Conservation (phyloP, 2,329 filamentous ascomycete species). For the Alternaria ventricosa region DNA sequence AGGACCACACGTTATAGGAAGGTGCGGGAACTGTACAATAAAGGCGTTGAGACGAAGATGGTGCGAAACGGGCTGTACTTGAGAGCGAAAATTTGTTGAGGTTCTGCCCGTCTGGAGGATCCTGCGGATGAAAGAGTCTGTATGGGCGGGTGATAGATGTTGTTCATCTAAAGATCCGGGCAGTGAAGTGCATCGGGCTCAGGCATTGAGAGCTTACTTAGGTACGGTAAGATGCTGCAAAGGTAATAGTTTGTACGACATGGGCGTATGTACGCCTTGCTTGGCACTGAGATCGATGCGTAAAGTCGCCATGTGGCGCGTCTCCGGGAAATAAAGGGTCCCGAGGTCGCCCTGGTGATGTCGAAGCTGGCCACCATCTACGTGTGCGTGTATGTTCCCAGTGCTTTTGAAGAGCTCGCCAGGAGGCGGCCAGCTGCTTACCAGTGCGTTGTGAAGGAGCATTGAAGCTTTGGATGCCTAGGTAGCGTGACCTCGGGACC, state of each 20-base stretch:
- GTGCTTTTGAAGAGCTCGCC: background rate
- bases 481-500: background rate
- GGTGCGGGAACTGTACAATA: background rate
- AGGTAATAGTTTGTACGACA: background rate
- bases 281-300: background rate
- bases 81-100: background rate
- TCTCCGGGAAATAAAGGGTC: background rate
- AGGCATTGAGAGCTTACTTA: background rate
- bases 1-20: background rate
- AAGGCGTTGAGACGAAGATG: background rate
- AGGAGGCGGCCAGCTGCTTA: background rate
- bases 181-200: background rate
- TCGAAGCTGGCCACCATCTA: background rate
- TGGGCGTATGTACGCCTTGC: background rate
- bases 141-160: background rate
- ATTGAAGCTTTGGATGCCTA: background rate
- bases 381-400: background rate
- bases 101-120: background rate
- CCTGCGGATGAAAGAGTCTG: background rate
- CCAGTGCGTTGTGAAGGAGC: background rate
- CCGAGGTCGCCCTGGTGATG: background rate
- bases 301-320: background rate
- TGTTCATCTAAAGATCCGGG: background rate
- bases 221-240: background rate
- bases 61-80: background rate